These are phyloP conservation scores for Zygosaccharomyces bailii DNA, from an alignment of 805 yeast genomes.

Conservation along the genomic window DNA sequence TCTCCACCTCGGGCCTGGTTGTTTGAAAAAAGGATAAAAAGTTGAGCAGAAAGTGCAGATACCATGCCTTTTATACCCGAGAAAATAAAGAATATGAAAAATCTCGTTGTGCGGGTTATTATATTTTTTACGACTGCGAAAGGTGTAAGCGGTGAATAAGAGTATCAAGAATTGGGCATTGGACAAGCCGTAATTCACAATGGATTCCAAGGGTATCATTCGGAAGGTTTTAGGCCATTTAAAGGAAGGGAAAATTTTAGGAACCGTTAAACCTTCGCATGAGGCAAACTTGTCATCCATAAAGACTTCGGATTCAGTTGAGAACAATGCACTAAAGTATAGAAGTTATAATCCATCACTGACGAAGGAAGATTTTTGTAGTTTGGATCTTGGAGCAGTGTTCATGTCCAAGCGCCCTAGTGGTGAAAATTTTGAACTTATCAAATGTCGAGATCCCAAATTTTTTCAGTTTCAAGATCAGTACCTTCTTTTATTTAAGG, in stretches of 20 bases:
- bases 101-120: slow-evolving; percentile 3
- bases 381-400: slow-evolving; percentile 8
- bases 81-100: neutral
- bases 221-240: slow-evolving; percentile 17
- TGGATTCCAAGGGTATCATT: slow-evolving; percentile 16
- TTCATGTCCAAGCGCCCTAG: neutral
- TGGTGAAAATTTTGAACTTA: slow-evolving; percentile 14
- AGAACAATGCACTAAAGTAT: slow-evolving; percentile 14
- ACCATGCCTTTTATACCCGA: neutral
- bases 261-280: slow-evolving; percentile 9
- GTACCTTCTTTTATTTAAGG: slow-evolving; percentile 26
- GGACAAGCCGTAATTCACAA: neutral
- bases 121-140: neutral
- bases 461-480: slow-evolving; percentile 32
- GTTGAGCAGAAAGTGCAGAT: neutral
- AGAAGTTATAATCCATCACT: slow-evolving; percentile 28
- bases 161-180: neutral
- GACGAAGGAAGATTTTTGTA: slow-evolving; percentile 20
- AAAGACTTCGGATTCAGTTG: slow-evolving; percentile 2
- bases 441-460: slow-evolving; percentile 29
- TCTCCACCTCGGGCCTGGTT: slow-evolving; percentile 20
- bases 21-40: neutral
- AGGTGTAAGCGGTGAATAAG: neutral
- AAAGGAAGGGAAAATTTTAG: slow-evolving; percentile 21
- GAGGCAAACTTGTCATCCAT: neutral